Conservation (phyloP, 768 basidiomycete species). For the Pisolithus microcarpus region DNA sequence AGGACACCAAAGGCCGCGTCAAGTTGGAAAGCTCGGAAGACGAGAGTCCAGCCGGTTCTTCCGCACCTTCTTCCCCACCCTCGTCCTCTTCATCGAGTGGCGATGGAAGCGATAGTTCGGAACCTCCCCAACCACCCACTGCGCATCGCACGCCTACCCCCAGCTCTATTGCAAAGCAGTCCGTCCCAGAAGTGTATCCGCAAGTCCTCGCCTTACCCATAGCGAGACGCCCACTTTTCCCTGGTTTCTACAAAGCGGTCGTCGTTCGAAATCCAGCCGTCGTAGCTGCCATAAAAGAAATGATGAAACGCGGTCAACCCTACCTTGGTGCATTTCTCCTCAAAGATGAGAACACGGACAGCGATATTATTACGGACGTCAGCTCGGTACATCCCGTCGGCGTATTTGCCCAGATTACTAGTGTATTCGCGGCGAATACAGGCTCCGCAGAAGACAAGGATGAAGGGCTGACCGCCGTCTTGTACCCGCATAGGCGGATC, state of each 20-base stretch:
- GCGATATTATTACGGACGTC: constrained; percentile 84
- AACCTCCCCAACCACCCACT: constrained; percentile 32
- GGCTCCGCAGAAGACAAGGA: constrained; percentile 60
- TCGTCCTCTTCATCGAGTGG: constrained; percentile 37
- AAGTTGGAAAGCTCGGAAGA: constrained; percentile 23
- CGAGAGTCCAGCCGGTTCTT: constrained; percentile 27
- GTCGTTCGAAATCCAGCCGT: constrained; percentile 88
- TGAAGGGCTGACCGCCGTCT: constrained; percentile 87
- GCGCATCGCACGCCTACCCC: constrained; percentile 31
- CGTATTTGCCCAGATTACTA: constrained; percentile 95
- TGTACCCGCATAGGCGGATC: constrained; percentile 90
- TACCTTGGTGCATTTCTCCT: constrained; percentile 96
- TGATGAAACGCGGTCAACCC: constrained; percentile 94
- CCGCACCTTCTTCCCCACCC: constrained; percentile 25
- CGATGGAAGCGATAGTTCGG: constrained; percentile 30
- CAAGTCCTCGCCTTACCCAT: constrained; percentile 94
- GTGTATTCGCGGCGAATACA: constrained; percentile 64
- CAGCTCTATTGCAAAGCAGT: constrained; percentile 71
- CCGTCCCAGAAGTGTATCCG: constrained; percentile 86
- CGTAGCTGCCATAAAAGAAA: constrained; percentile 89
- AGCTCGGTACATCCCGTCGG: constrained; percentile 88
- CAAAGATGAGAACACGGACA: constrained; percentile 89
- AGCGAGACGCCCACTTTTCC: constrained; percentile 90
- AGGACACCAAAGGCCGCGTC: constrained; percentile 10
- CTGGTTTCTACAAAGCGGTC: constrained; percentile 97